Conservation (phyloP, 169 alveolate species). For the Eimeria necatrix region DNA sequence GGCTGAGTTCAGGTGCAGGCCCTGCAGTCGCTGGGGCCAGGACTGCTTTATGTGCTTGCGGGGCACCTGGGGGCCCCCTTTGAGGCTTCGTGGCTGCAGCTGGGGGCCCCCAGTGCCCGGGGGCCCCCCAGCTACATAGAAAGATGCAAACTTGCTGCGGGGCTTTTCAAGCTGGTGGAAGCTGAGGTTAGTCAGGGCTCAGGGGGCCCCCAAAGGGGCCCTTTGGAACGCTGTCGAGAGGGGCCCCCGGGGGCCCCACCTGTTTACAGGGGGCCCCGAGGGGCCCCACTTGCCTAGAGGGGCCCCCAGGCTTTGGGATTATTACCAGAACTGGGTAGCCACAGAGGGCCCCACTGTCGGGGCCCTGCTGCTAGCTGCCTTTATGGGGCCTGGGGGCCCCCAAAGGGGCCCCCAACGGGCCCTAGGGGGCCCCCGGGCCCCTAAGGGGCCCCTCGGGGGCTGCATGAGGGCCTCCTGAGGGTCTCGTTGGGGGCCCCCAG, state of each 20-base stretch:
- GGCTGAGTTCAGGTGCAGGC: not conserved
- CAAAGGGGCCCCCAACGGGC: not conserved
- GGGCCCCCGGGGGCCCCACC: constrained; percentile 26
- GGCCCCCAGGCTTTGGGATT: too few relatives aligned
- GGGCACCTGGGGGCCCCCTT: constrained; percentile 14
- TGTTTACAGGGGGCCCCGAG: not conserved
- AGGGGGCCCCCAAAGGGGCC: constrained; percentile 22
- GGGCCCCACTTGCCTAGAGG: too few relatives aligned
- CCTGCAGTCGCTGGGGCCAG: not conserved
- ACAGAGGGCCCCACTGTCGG: too few relatives aligned
- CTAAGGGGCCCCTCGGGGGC: not conserved
- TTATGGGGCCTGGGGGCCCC: constrained; percentile 45
- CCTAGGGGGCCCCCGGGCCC: not conserved
- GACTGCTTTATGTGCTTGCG: not conserved
- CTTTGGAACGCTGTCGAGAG: too few relatives aligned
- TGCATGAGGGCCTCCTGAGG: too few relatives aligned
- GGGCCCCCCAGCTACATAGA: not conserved
- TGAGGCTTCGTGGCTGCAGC: not conserved
- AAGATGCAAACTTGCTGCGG: not conserved
- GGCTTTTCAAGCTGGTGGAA: not conserved
- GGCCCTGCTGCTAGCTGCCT: too few relatives aligned
- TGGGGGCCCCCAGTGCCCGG: not conserved
- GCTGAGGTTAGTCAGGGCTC: not conserved
- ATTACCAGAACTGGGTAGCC: too few relatives aligned
- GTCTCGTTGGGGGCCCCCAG: too few relatives aligned